Evolutionary conservation across 257 asterid genomes (phyloP), one percentile per base, ranked within the genome.

Genomic region (Jasminum sambac): DNA sequence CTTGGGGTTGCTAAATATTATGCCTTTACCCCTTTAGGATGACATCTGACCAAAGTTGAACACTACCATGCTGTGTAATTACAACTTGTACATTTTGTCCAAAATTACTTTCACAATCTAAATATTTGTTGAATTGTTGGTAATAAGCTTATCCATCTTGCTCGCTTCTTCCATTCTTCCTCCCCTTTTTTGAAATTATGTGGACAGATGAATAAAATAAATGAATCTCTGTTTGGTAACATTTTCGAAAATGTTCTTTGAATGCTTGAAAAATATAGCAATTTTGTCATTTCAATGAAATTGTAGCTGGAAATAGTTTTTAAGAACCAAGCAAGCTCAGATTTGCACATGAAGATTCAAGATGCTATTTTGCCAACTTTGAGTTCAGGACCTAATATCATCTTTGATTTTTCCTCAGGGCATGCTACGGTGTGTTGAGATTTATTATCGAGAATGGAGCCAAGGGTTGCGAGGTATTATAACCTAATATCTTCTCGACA

Each of bases 371-470:
- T 55, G 11, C 62, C 34, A 40, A 11, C 58, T 17, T 50, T 8
- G 2, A 17, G 11, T 17, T 17, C 59, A 50, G 24, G 11, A 17
- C 19, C 59, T 50, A 21, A 50, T 50, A 1, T 67, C 16, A 46
- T 48, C 2, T 73, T 72, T 57, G 63, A 17, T 55, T 66, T 26
- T 66, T 26, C 63, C 50, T 72, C 74, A 83, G 89, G 74, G 89
- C 89, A 7, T 86, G 89, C 81, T 84, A 84, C 57, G 90, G 90
- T 71, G 90, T 86, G 3, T 67, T 86, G 73, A 77, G 90, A 40
- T 89, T 80, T 69, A 81, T 83, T 1, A 84, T 84, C 83, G 90
- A 88, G 82, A 84, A 79, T 42, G 92, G 92, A 60, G 88, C 90
- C 21, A 88, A 84, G 82, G 87, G 88, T 48, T 86, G 89, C 25